Evolutionary conservation across 73 alveolate species (phyloP), one percentile per base, ranked within the genome.

Genomic region (Durusdinium trenchii): DNA sequence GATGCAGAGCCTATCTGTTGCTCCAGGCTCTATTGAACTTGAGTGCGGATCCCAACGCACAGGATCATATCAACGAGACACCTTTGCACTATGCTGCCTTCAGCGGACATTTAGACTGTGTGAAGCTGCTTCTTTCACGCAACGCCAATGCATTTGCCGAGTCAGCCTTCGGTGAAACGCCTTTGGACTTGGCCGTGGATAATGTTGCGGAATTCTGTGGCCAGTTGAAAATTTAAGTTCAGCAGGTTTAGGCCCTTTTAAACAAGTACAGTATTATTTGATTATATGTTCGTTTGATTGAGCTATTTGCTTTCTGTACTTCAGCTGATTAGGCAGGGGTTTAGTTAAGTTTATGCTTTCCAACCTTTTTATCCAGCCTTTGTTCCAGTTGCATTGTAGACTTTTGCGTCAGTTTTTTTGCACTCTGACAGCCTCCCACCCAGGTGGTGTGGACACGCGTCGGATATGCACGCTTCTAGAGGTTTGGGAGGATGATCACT

Each of bases 11-110:
- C n/a, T n/a, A n/a, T n/a, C n/a, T n/a, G 32, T 57, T 23, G 69
- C 23, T 57, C 12, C 61, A 57, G 78, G 95, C 95, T 50, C 69
- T 52, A 30, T 43, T 86, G 60, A 86, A 57, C 43, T 30, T 86
- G 95, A 42, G 76, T 38, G 71, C 95, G 16, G 95, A 86, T 42
- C 95, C 95, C 26, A 86, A 52, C 42, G 82, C 95, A 60, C 46
- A 86, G 95, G 95, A 86, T 42, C 95, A 86, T 1, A 86, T 86
- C 61, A 86, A 42, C 32, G 95, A 86, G 60, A 86, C 95, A 28
- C 95, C 95, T 26, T 38, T 86, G 78, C 95, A 86, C 42, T 86
- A 86, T 62, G 95, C 95, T 54, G 95, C 95, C 40, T 86, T 86
- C 46, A 60, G 52, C 42, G 78, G 81, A 60, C 95, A 86, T 26